A percentile compares a stretch with the other conserved stretches of the same genome.
These are phyloP conservation scores for Cordyceps fumosorosea DNA, from an alignment of 2,329 filamentous ascomycete genomes.

Conservation along the genomic window DNA sequence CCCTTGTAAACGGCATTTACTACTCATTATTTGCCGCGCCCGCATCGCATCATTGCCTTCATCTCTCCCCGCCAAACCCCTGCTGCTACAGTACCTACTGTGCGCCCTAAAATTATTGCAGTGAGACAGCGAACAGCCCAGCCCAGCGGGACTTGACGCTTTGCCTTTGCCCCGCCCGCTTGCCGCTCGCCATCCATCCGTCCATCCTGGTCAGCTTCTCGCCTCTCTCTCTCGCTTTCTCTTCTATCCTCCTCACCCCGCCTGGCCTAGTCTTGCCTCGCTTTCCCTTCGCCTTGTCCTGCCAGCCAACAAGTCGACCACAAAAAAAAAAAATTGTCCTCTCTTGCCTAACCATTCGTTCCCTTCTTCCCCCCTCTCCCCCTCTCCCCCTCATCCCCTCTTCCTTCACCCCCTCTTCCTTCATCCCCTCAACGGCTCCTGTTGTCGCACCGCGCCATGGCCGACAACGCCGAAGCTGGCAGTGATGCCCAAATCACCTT, in stretches of 20 bases:
- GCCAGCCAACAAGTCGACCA: conserved; percentile 13
- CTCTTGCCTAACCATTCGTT: background rate
- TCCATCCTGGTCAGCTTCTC: background rate
- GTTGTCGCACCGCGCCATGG: conserved; percentile 40
- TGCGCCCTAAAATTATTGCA: too few relatives aligned
- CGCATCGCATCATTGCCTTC: too few relatives aligned
- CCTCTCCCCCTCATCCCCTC: background rate
- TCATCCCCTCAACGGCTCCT: background rate
- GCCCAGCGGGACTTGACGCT: too few relatives aligned
- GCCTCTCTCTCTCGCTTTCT: background rate
- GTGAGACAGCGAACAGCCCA: too few relatives aligned
- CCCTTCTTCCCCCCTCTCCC: background rate
- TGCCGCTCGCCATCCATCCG: background rate
- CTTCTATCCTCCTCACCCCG: background rate
- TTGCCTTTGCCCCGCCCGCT: conserved; percentile 1
- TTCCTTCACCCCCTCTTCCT: background rate
- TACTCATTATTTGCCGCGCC: too few relatives aligned
- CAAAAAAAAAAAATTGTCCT: background rate
- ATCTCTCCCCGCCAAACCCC: too few relatives aligned
- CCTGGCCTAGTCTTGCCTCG: background rate
- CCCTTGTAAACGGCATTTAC: too few relatives aligned
- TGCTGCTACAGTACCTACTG: too few relatives aligned
- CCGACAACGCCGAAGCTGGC: conserved; percentile 54
- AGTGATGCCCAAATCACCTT: conserved; percentile 81
- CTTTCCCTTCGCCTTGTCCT: background rate